Base-by-base conservation (phyloP, 768 basidiomycete genomes). In the Suillus subluteus region DNA sequence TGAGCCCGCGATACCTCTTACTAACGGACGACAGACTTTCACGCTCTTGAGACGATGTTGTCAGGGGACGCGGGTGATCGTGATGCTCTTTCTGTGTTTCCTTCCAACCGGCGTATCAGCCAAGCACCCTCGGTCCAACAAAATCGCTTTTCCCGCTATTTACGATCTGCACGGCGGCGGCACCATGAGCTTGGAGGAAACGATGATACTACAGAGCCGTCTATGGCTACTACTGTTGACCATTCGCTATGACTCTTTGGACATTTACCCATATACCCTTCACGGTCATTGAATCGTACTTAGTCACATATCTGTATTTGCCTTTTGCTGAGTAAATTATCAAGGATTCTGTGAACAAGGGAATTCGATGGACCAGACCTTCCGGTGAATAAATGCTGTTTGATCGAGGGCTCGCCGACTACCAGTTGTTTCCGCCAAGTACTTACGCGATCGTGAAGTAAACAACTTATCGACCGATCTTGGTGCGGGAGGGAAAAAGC, bases 1-100 rank as follows among this genome's bases (percentile, higher is more conserved):
- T 38, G 11, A 32, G 56, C 46, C 44, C 18, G 11, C 43, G 5
- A 64, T 35, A 58, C 15, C 41, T 69, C 21, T 65, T 67, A 43
- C 35, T 38, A 43, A 58, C 8, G 52, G 12, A 55, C 40, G 30
- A 41, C 67, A 87, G 88, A 90, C 72, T 90, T 90, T 69, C 80
- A 83, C 65, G 85, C 88, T 9, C 78, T 89, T 62, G 86, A 89
- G 69, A 82, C 82, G n/a, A 87, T 90, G 63, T 73, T 89, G 52
- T 79, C 81, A 11, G 73, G 79, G 38, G 78, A 76, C 6, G 62
- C 71, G 6, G 72, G 72, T 21, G 74, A 71, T 48, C 71, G 50
- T n/a, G 68, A 68, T 21, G 55, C 55, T 13, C 23, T 18, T 41
- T 65, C 44, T 35, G 35, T 13, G 12, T 37, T n/a, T 23, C 44